Conservation (phyloP, 2,329 filamentous ascomycete genomes). For the Sporothrix luriei region DNA sequence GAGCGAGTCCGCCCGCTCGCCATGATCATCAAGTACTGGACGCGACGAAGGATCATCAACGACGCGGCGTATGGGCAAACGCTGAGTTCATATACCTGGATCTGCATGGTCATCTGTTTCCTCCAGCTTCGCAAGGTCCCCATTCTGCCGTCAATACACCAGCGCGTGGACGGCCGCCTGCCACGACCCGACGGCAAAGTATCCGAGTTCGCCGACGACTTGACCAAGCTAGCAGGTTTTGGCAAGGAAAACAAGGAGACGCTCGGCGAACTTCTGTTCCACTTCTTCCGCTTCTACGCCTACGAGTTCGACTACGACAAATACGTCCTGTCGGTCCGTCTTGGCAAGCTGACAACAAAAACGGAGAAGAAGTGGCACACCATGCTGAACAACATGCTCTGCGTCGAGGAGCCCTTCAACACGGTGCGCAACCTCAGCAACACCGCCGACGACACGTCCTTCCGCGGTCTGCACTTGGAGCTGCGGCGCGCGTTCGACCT, state of each 20-base stretch:
- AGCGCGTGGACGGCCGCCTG: slow-evolving; percentile 65
- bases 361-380: slow-evolving; percentile 87
- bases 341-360: slow-evolving; percentile 77
- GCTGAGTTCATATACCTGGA: slow-evolving; percentile 98
- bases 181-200: slow-evolving; percentile 65
- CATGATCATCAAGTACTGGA: slow-evolving; percentile 98
- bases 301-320: slow-evolving; percentile 91
- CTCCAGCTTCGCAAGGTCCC: slow-evolving; percentile 84
- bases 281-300: slow-evolving; percentile 93
- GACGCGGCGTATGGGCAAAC: slow-evolving; percentile 94
- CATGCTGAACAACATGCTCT: slow-evolving; percentile 77
- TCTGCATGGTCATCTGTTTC: slow-evolving; percentile 96
- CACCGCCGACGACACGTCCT: slow-evolving; percentile 93
- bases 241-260: slow-evolving; percentile 80
- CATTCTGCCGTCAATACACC: slow-evolving; percentile 82
- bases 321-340: slow-evolving; percentile 78
- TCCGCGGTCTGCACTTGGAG: slow-evolving; percentile 86
- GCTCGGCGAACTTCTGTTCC: slow-evolving; percentile 82
- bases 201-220: slow-evolving; percentile 83
- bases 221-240: slow-evolving; percentile 72
- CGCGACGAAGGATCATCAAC: slow-evolving; percentile 86
- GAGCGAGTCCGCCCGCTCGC: slow-evolving; percentile 86
- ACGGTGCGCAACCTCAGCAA: slow-evolving; percentile 86
- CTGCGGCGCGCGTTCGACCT: slow-evolving; percentile 84
- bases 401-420: slow-evolving; percentile 97